A percentile compares a stretch with the other conserved stretches of the same genome.
These are phyloP conservation scores for Trichosanthes cucumerina DNA, from an alignment of 306 rosid species.

Conservation along the genomic window DNA sequence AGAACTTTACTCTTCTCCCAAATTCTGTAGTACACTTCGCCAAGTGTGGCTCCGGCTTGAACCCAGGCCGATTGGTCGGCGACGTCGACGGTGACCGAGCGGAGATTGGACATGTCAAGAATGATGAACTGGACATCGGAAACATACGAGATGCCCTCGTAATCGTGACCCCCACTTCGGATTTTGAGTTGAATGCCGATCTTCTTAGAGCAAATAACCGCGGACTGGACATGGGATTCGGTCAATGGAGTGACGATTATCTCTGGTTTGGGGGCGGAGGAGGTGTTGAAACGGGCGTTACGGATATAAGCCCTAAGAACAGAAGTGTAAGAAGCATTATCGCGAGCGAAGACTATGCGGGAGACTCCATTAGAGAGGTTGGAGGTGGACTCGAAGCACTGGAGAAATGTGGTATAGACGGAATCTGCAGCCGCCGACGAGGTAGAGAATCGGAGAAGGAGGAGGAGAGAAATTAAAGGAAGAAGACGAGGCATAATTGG, in stretches of 20 bases:
- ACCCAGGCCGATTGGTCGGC: slow-evolving; percentile 36
- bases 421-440: slow-evolving; percentile 30
- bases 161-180: slow-evolving; percentile 84
- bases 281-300: slow-evolving; percentile 61
- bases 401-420: slow-evolving; percentile 29
- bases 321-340: slow-evolving; percentile 41
- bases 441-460: slow-evolving; percentile 15
- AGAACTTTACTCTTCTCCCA: slow-evolving; percentile 51
- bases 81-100: slow-evolving; percentile 33
- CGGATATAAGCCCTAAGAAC: slow-evolving; percentile 58
- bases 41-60: slow-evolving; percentile 59
- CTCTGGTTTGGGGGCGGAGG: slow-evolving; percentile 53
- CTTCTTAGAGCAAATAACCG: slow-evolving; percentile 44
- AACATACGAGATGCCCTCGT: slow-evolving; percentile 57
- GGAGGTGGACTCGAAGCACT: slow-evolving; percentile 36
- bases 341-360: slow-evolving; percentile 21
- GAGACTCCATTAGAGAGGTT: slow-evolving; percentile 17
- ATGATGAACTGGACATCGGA: slow-evolving; percentile 48
- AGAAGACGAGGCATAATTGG: not conserved
- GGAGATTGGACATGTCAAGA: slow-evolving; percentile 63
- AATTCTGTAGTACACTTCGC: slow-evolving; percentile 56
- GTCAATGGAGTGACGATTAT: slow-evolving; percentile 43
- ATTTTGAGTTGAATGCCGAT: slow-evolving; percentile 40
- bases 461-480: not conserved
- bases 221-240: slow-evolving; percentile 41